A percentile compares a stretch with the other conserved stretches of the same genome.
Evolutionary conservation across 371 early-diverging fungal genomes (phyloP).

Genomic region (Mucor plumbeus): DNA sequence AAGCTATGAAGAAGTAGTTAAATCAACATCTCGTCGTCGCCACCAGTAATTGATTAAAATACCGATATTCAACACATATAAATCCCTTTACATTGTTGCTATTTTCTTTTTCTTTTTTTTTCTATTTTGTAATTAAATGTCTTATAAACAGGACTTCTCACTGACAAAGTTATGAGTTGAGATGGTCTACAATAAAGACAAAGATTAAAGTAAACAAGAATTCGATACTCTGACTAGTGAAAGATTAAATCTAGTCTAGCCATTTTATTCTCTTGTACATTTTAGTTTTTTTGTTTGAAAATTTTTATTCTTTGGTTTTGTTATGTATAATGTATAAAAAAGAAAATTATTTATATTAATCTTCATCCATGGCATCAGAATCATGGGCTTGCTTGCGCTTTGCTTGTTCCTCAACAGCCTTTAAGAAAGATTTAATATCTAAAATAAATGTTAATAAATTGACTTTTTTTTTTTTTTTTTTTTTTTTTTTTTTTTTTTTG

Average conservation of each 20-base stretch:
- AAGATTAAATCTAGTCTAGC: conserved; percentile 9
- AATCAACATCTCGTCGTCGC: background rate
- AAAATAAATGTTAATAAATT: conserved; percentile 1
- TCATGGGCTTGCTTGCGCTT: conserved; percentile 45
- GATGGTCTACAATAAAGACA: conserved; percentile 33
- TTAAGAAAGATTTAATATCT: conserved; percentile 74
- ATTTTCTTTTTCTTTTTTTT: background rate
- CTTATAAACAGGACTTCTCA: conserved; percentile 27
- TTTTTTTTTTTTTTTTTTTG: background rate
- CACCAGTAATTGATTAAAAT: background rate
- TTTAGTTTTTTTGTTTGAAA: background rate
- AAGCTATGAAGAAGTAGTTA: conserved; percentile 30
- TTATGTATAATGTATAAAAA: background rate
- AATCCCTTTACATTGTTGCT: background rate
- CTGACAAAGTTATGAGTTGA: conserved; percentile 15
- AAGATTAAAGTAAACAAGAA: conserved; percentile 21
- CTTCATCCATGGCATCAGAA: conserved; percentile 48
- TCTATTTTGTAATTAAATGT: conserved; percentile 14
- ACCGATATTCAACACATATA: background rate
- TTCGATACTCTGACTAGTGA: conserved; percentile 24
- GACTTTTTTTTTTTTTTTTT: background rate
- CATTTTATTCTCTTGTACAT: conserved; percentile 30
- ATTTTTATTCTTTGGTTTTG: conserved; percentile 8
- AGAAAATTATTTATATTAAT: conserved; percentile 15
- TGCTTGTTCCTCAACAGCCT: conserved; percentile 69